Percentiles rank a stretch among this genome's conserved stretches.
Evolutionary conservation across 345 rosid genomes (phyloP).

Genomic region (Salix brachista): DNA sequence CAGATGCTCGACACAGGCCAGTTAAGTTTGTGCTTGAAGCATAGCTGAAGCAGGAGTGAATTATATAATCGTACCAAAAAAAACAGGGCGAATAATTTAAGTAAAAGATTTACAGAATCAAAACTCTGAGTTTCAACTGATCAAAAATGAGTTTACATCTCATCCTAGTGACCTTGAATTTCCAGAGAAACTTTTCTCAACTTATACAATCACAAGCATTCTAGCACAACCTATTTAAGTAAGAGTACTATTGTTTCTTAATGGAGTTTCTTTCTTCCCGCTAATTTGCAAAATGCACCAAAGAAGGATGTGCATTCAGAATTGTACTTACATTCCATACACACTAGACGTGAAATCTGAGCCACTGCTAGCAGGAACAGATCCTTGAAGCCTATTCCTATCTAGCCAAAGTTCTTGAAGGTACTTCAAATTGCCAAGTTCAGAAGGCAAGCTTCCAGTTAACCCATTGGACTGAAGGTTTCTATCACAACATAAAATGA

Average conservation of each 20-base stretch:
- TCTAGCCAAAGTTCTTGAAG: conserved; percentile 79
- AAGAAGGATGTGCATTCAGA: background rate
- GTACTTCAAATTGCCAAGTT: conserved; percentile 67
- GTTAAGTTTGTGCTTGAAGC: conserved; percentile 51
- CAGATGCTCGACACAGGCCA: conserved; percentile 74
- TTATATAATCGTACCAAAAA: background rate
- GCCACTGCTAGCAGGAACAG: conserved; percentile 51
- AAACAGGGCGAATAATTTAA: background rate
- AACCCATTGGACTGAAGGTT: conserved; percentile 92
- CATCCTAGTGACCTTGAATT: background rate
- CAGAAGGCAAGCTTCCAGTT: conserved; percentile 71
- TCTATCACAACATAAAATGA: conserved; percentile 42
- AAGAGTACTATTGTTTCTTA: background rate
- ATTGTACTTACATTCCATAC: conserved; percentile 51
- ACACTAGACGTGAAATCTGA: conserved; percentile 26
- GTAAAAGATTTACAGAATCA: background rate
- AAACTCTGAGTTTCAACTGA: background rate
- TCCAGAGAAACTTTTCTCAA: background rate
- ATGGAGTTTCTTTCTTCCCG: background rate
- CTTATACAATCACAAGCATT: background rate
- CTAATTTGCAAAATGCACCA: background rate
- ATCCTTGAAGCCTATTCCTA: conserved; percentile 85
- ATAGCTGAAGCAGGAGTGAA: conserved; percentile 42
- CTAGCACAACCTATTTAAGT: background rate
- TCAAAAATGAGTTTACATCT: background rate